A percentile compares a stretch with the other conserved stretches of the same genome.
phyloP scores from a whole-genome alignment of 257 asterid species.

The Craterostigma plantagineum region DNA sequence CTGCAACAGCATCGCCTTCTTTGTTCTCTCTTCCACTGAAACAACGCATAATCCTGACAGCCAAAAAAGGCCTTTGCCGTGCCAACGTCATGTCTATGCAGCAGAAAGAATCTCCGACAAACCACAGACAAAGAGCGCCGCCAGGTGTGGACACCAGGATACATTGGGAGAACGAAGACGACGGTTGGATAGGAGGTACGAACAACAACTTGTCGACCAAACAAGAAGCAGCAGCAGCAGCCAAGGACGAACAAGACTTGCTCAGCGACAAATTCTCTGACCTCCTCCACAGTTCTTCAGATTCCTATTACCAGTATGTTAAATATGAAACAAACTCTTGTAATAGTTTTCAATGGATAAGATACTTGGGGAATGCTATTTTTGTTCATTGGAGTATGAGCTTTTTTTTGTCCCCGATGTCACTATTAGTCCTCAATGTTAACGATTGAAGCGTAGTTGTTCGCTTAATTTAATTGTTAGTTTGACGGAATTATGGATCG shows the following conservation, averaged over 20 bases:
- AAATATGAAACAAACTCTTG: conserved; percentile 5
- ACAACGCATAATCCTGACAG: conserved; percentile 7
- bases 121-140: conserved; percentile 24
- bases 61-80: conserved; percentile 3
- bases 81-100: conserved; percentile 20
- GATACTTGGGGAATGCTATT: neutral
- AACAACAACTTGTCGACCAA: too few species aligned
- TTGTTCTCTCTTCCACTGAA: conserved; percentile 10
- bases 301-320: conserved; percentile 81
- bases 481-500: too few species aligned
- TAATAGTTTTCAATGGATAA: neutral
- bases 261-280: conserved; percentile 52
- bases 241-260: conserved; percentile 27
- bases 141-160: conserved; percentile 79
- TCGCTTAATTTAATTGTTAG: too few species aligned
- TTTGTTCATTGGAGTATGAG: neutral
- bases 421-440: too few species aligned
- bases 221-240: conserved; percentile 16
- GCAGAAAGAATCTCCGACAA: conserved; percentile 20
- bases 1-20: conserved; percentile 25
- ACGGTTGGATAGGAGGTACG: conserved; percentile 65
- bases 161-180: conserved; percentile 83
- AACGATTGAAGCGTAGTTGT: too few species aligned
- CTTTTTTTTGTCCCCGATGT: too few species aligned
- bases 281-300: conserved; percentile 50